Conservation (phyloP, 345 rosid genomes). For the Pseudoturritis turrita region DNA sequence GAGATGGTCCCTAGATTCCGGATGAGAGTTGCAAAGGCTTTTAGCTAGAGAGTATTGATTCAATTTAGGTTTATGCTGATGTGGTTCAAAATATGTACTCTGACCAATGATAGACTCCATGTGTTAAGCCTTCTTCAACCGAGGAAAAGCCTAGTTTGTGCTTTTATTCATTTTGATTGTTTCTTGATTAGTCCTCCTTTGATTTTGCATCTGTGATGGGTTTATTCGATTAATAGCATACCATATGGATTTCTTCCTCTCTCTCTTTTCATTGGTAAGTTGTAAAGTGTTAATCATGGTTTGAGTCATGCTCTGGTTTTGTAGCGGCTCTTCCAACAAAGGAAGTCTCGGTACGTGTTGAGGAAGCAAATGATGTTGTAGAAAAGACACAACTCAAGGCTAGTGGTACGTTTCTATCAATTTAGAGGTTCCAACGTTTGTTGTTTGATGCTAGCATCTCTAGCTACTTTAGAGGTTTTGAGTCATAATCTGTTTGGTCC, state of each 20-base stretch:
- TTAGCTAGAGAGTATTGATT: not conserved
- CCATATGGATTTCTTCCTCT: not conserved
- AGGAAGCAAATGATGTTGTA: conserved; percentile 40
- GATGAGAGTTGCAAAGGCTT: no score
- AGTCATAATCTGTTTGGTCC: not conserved
- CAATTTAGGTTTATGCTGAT: not conserved
- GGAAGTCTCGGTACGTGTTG: conserved; percentile 40
- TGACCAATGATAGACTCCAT: conserved; percentile 49
- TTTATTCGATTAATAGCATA: not conserved
- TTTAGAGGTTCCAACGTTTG: no score
- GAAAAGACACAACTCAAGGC: conserved; percentile 38
- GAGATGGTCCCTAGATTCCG: no score
- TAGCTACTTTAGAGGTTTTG: no score
- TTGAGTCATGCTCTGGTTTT: conserved; percentile 17
- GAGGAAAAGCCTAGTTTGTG: conserved; percentile 45
- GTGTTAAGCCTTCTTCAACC: conserved; percentile 43
- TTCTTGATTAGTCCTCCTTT: not conserved
- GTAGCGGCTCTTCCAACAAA: not conserved
- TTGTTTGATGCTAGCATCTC: no score
- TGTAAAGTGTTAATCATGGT: conserved; percentile 1
- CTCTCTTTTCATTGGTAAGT: no score
- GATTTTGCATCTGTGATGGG: not conserved
- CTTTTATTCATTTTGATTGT: not conserved
- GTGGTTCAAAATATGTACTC: conserved; percentile 13
- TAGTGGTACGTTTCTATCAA: conserved; percentile 37